Evolutionary conservation across 176 grass and related monocot species (phyloP), one percentile per base, ranked within the genome.

Genomic region (Avena eriantha): DNA sequence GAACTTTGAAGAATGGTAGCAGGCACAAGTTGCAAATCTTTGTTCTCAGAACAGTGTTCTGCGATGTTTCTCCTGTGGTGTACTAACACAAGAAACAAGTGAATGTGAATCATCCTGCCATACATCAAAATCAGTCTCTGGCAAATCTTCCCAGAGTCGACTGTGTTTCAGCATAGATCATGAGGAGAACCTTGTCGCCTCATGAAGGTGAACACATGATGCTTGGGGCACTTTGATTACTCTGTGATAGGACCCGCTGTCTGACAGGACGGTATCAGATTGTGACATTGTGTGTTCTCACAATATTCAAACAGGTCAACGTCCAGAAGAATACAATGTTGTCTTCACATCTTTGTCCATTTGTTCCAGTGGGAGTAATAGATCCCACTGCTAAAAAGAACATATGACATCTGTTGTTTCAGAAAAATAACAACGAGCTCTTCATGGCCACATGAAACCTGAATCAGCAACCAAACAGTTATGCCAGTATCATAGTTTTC

Each of bases 81-180:
- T 46, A 64, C 21, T 80, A 80, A 17, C 63, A 72, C 22, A 53
- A 82, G 65, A 76, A 82, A 68, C 36, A 69, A 67, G 3, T 19
- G 68, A 22, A 71, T 63, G 41, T 23, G 79, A 60, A 89, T 3
- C 43, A 80, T 29, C 48, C 9, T 70, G 53, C 57, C 22, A 68
- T 69, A 23, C 54, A 22, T 63, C 76, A 53, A 19, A 84, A 81
- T 14, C 36, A 33, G 69, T 82, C 56, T 69, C 83, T 47, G 48
- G 54, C 31, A 19, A 36, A 82, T 34, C n/a, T 59, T 36, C 80
- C 43, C 24, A 84, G 15, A 83, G 18, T 76, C 76, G 55, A 64
- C 56, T 56, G 2, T 54, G 82, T 84, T 80, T 85, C 59, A 64
- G 76, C 66, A 78, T 56, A 77, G 33, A 85, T 79, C 76, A 54